These are phyloP conservation scores for Thalassiosira profunda DNA, from an alignment of 108 stramenopile species.

Conservation along the genomic window DNA sequence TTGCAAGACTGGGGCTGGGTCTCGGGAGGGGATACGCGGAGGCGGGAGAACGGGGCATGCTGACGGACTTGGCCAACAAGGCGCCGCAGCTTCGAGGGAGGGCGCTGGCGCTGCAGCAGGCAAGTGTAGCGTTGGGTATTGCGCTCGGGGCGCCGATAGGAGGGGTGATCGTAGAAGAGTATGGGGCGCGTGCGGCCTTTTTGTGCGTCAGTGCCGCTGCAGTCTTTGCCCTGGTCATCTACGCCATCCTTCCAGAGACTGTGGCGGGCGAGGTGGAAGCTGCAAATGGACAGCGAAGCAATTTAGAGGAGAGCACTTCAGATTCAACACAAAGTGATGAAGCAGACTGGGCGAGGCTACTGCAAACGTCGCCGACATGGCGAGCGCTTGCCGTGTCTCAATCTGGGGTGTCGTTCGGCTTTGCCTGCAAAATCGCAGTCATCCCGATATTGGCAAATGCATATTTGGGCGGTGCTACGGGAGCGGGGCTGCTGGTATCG, in stretches of 20 bases:
- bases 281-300: conserved; percentile 4
- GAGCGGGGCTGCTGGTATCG: conserved; percentile 70
- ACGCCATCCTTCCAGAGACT: conserved; percentile 74
- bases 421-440: conserved; percentile 77
- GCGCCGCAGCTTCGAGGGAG: conserved; percentile 60
- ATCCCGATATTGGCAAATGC: conserved; percentile 68
- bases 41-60: conserved; percentile 74
- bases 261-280: neutral
- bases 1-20: conserved; percentile 70
- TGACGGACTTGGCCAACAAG: conserved; percentile 66
- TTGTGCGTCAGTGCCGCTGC: conserved; percentile 75
- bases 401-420: conserved; percentile 69
- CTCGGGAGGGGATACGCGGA: conserved; percentile 66
- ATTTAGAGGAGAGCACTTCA: neutral
- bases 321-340: neutral
- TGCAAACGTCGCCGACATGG: conserved; percentile 58
- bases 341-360: conserved; percentile 58
- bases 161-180: conserved; percentile 63
- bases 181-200: conserved; percentile 39
- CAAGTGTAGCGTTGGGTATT: conserved; percentile 66
- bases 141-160: conserved; percentile 79
- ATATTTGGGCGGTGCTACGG: conserved; percentile 62
- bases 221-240: conserved; percentile 47
- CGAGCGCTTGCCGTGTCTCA: conserved; percentile 64
- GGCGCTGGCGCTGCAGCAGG: conserved; percentile 74